Conservation (phyloP, 2,329 filamentous ascomycete genomes). For the Neoascochyta sp. region DNA sequence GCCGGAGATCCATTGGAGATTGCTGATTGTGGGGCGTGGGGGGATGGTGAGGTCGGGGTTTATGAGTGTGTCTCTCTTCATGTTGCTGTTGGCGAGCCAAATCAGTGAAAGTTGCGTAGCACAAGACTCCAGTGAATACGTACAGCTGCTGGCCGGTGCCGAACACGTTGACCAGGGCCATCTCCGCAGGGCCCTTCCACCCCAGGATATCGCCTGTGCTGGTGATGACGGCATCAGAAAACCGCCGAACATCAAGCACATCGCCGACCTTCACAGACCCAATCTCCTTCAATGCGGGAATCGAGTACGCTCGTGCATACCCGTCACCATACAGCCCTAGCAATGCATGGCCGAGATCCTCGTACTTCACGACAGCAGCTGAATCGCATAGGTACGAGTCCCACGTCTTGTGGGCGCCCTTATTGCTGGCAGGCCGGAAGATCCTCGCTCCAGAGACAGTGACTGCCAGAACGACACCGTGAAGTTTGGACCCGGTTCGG, state of each 20-base stretch:
- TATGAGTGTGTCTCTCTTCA: slow-evolving; percentile 66
- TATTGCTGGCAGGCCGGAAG: slow-evolving; percentile 78
- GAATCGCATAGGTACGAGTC: slow-evolving; percentile 79
- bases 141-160: slow-evolving; percentile 65
- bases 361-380: slow-evolving; percentile 70
- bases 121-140: too few species aligned
- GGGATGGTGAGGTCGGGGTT: slow-evolving; percentile 73
- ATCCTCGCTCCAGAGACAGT: slow-evolving; percentile 72
- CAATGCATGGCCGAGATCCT: slow-evolving; percentile 72
- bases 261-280: slow-evolving; percentile 60
- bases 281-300: slow-evolving; percentile 87
- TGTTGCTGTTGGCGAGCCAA: slow-evolving; percentile 42
- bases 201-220: slow-evolving; percentile 77
- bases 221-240: slow-evolving; percentile 66
- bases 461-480: slow-evolving; percentile 78
- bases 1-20: slow-evolving; percentile 92
- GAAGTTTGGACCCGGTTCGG: slow-evolving; percentile 66
- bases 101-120: too few species aligned
- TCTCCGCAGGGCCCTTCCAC: slow-evolving; percentile 84
- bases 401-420: slow-evolving; percentile 89
- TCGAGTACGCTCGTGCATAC: slow-evolving; percentile 71
- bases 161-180: slow-evolving; percentile 81
- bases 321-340: slow-evolving; percentile 83
- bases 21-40: slow-evolving; percentile 86
- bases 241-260: slow-evolving; percentile 70